Conservation (phyloP, 2,329 filamentous ascomycete genomes). For the Penicillium oxalicum region DNA sequence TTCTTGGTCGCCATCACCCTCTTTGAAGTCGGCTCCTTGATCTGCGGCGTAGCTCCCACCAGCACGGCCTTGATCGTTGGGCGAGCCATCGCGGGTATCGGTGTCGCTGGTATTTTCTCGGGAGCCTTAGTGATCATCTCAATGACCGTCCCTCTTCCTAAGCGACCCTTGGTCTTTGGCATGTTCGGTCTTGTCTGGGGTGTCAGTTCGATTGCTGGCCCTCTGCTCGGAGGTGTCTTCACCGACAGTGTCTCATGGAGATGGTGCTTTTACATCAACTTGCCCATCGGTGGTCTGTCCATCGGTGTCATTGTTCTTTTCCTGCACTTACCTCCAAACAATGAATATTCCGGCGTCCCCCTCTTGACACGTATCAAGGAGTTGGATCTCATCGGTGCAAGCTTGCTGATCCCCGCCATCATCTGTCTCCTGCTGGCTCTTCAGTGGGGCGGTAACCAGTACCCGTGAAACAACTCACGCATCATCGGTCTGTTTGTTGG, state of each 20-base stretch:
- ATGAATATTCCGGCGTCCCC: slow-evolving; percentile 4
- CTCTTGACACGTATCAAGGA: slow-evolving; percentile 26
- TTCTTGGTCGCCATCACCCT: slow-evolving; percentile 30
- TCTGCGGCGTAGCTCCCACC: slow-evolving; percentile 33
- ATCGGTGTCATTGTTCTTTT: slow-evolving; percentile 46
- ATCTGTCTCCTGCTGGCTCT: slow-evolving; percentile 23
- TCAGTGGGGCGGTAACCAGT: slow-evolving; percentile 24
- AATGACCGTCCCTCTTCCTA: slow-evolving; percentile 46
- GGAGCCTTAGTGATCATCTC: slow-evolving; percentile 27
- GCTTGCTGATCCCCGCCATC: slow-evolving; percentile 27
- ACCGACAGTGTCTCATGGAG: slow-evolving; percentile 38
- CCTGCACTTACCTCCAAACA: slow-evolving; percentile 37
- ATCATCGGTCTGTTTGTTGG: slow-evolving; percentile 22
- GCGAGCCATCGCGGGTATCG: slow-evolving; percentile 32
- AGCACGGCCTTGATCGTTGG: slow-evolving; percentile 34
- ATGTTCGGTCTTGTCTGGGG: slow-evolving; percentile 54
- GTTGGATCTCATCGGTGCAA: slow-evolving; percentile 35
- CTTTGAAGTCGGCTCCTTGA: slow-evolving; percentile 22
- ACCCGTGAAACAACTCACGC: slow-evolving; percentile 19
- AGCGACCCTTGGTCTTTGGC: slow-evolving; percentile 42
- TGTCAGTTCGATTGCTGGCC: slow-evolving; percentile 44
- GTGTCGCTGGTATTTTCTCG: slow-evolving; percentile 33
- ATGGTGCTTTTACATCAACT: slow-evolving; percentile 43
- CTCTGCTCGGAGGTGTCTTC: slow-evolving; percentile 41
- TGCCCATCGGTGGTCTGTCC: slow-evolving; percentile 38